Evolutionary conservation across 768 basidiomycete species (phyloP), one percentile per base, ranked within the genome.

Genomic region (Pilatotrama ljubarskyi): DNA sequence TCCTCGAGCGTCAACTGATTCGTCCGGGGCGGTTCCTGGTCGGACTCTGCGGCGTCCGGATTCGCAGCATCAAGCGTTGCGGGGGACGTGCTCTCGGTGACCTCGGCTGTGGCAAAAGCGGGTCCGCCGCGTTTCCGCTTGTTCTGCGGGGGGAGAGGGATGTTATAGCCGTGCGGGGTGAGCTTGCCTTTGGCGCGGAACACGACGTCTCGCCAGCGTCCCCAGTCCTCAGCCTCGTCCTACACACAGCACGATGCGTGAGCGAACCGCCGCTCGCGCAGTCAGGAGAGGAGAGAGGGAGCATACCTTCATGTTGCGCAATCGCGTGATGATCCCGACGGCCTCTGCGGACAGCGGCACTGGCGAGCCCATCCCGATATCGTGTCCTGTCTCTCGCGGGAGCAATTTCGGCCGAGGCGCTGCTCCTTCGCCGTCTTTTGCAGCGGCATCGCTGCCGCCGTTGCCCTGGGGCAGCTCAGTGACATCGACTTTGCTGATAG

Each of bases 171-270:
- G 53, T 73, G 71, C 0, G 81, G 77, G 0, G 69, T 59, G 15
- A 91, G 73, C 29, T 79, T 76, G 5, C 82, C 86, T 72, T 90
- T 92, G 6, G 86, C 87, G 5, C 85, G 84, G 71, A 93, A 93
- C 13, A 93, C 80, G 32, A 91, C 85, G 68, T 95, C 93, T 18
- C 91, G 81, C 90, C 90, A 92, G 43, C 93, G 84, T 58, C 90
- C 84, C 89, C 88, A 93, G 66, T 95, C 92, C 69, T 95, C 93
- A 57, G 85, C 82, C 74, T 91, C 88, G 68, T 95, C 93, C 88
- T 91, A 58, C n/a, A 2, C n/a, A n/a, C 47, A 54, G 35, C 26
- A 42, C 22, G 22, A 35, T 59, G 51, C 8, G 38, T 26, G 54
- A n/a, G n/a, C n/a, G n/a, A n/a, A n/a, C n/a, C n/a, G n/a, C n/a